phyloP scores from a whole-genome alignment of 768 basidiomycete species.

The Suillus placidus region DNA sequence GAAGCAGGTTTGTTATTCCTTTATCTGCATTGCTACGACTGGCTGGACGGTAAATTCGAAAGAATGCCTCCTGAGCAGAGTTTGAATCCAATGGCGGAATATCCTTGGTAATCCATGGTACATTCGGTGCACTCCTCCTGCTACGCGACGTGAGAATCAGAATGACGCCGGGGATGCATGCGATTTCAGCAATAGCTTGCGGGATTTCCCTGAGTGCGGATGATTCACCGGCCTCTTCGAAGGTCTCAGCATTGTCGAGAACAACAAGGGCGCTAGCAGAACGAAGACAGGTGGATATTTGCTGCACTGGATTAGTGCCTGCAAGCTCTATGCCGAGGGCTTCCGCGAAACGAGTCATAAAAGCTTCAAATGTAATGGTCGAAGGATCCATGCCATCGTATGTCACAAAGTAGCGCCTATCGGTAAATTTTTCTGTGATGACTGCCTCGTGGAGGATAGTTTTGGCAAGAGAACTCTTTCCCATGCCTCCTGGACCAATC shows the following conservation, averaged over 20 bases:
- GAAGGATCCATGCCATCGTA: too few relatives aligned
- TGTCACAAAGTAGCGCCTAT: too few relatives aligned
- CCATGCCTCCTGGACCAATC: not conserved
- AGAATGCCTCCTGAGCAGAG: not conserved
- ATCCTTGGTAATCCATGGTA: not conserved
- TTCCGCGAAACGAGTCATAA: too few relatives aligned
- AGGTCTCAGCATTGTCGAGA: slow-evolving; percentile 2
- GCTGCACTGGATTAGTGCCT: too few relatives aligned
- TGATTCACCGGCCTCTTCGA: not conserved
- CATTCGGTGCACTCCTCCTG: not conserved
- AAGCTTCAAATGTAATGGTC: too few relatives aligned
- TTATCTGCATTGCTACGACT: not conserved
- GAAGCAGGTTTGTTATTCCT: not conserved
- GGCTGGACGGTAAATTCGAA: not conserved
- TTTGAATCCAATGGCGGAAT: not conserved
- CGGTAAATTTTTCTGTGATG: too few relatives aligned
- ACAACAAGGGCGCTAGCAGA: not conserved
- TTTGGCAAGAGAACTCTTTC: too few relatives aligned
- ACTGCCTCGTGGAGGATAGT: too few relatives aligned
- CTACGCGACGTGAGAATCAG: too few relatives aligned
- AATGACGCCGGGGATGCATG: not conserved
- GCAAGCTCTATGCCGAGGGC: too few relatives aligned
- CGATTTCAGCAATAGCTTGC: not conserved
- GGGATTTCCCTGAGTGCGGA: not conserved
- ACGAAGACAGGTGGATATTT: not conserved